Evolutionary conservation across 306 rosid species (phyloP), one percentile per base, ranked within the genome.

Genomic region (Purshia tridentata): DNA sequence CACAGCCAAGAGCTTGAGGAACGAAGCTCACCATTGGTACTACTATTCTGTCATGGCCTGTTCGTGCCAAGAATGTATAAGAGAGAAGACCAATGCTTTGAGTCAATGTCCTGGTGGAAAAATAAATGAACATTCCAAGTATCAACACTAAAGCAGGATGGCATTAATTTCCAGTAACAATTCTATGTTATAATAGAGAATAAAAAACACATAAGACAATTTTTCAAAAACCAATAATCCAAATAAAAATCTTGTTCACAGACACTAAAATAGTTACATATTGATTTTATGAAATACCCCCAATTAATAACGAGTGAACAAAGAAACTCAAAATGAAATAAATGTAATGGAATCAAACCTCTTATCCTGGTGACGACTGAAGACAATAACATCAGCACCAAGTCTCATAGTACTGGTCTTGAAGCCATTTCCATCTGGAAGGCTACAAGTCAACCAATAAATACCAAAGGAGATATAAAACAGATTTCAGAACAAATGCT

Each of bases 391-490:
- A 86, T 94, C 98, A 15, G 91, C 95, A 75, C 99, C 97, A 84
- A 94, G 93, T 88, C 99, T 89, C 99, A 94, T 94, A 42, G 80
- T 94, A 72, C 99, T 89, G 62, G 99, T 94, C 81, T 94, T 94
- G 90, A 94, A 91, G 75, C 99, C 99, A 85, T 94, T 94, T 80
- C 99, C 99, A 87, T 94, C 99, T 94, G 85, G 72, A 80, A 84
- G 49, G 78, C 81, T 75, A 74, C 70, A 88, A 83, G 52, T 74
- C 65, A 55, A 81, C 61, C 69, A 82, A 83, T 76, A 68, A 84
- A 78, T 75, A 54, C 8, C 20, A 72, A 46, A 47, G 67, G 73
- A 64, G 9, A 71, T 40, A 74, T 41, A 29, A 44, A 77, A 79
- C 23, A 49, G 8, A 59, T 59, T 20, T 53, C 22, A 70, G 51